A percentile compares a stretch with the other conserved stretches of the same genome.
phyloP scores from a whole-genome alignment of 768 basidiomycete genomes.

The Symmetrospora coprosmae region DNA sequence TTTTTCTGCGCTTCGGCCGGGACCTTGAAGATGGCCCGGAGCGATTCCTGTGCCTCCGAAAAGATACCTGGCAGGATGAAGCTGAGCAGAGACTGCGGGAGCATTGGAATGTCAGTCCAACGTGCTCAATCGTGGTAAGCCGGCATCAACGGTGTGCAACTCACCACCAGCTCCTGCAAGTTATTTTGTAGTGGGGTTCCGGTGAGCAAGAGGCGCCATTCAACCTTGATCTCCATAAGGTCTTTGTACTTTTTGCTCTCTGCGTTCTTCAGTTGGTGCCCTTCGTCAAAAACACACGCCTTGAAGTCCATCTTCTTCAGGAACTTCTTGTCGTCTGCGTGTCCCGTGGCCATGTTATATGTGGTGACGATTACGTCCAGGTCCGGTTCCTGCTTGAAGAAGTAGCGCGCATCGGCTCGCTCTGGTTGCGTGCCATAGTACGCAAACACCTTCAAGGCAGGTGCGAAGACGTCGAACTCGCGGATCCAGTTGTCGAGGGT shows the following conservation, averaged over 20 bases:
- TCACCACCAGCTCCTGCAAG: conserved; percentile 42
- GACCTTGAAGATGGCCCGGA: conserved; percentile 92
- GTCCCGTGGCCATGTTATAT: conserved; percentile 83
- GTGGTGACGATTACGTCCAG: conserved; percentile 94
- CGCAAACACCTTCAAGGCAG: conserved; percentile 65
- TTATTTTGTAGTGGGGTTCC: conserved; percentile 75
- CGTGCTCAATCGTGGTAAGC: background rate
- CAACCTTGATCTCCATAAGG: conserved; percentile 65
- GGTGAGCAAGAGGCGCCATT: conserved; percentile 81
- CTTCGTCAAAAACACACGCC: conserved; percentile 87
- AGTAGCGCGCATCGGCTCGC: conserved; percentile 56
- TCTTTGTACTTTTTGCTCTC: conserved; percentile 91
- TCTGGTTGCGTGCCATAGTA: conserved; percentile 92
- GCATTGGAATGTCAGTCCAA: background rate
- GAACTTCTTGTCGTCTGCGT: conserved; percentile 76
- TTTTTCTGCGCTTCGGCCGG: conserved; percentile 70
- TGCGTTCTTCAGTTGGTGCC: conserved; percentile 92
- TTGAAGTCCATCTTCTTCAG: conserved; percentile 76
- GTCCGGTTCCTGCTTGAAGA: conserved; percentile 49
- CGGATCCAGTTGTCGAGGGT: conserved; percentile 97
- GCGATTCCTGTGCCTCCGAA: conserved; percentile 53
- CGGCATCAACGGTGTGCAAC: conserved; percentile 21
- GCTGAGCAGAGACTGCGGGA: conserved; percentile 72
- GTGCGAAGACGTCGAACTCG: conserved; percentile 83
- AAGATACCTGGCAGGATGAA: conserved; percentile 92